Evolutionary conservation across 2,329 filamentous ascomycete species (phyloP).

Genomic region (Cordyceps fumosorosea): DNA sequence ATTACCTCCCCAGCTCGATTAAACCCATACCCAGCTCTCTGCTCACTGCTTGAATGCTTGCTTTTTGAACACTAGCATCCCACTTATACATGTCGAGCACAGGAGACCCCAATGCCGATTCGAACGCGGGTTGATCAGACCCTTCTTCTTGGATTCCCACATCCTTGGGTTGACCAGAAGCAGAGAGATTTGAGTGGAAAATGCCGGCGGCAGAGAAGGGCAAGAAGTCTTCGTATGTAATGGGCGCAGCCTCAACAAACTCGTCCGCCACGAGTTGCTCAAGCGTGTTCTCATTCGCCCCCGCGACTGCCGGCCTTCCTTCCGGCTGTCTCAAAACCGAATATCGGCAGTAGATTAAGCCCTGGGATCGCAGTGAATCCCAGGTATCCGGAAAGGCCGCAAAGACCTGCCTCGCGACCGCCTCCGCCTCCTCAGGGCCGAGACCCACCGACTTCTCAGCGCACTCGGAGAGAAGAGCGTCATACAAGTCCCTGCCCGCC

Average conservation of each 20-base stretch:
- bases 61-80: background rate
- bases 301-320: background rate
- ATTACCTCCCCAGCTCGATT: background rate
- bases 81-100: background rate
- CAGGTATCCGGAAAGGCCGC: slow-evolving; percentile 35
- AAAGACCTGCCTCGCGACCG: slow-evolving; percentile 25
- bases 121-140: background rate
- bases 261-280: slow-evolving; percentile 27
- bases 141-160: background rate
- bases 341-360: slow-evolving; percentile 36
- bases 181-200: slow-evolving; percentile 37
- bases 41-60: background rate
- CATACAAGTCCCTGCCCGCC: slow-evolving; percentile 39
- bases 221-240: slow-evolving; percentile 49
- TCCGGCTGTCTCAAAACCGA: background rate
- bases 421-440: slow-evolving; percentile 17
- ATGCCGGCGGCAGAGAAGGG: slow-evolving; percentile 47
- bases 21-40: background rate
- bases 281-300: slow-evolving; percentile 14
- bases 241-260: slow-evolving; percentile 31
- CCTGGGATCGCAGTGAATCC: slow-evolving; percentile 27
- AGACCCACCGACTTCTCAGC: background rate
- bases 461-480: slow-evolving; percentile 29
- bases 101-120: background rate
- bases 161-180: background rate